These are phyloP conservation scores for Colletotrichum sp. DNA, from an alignment of 2,329 filamentous ascomycete species.

Conservation along the genomic window DNA sequence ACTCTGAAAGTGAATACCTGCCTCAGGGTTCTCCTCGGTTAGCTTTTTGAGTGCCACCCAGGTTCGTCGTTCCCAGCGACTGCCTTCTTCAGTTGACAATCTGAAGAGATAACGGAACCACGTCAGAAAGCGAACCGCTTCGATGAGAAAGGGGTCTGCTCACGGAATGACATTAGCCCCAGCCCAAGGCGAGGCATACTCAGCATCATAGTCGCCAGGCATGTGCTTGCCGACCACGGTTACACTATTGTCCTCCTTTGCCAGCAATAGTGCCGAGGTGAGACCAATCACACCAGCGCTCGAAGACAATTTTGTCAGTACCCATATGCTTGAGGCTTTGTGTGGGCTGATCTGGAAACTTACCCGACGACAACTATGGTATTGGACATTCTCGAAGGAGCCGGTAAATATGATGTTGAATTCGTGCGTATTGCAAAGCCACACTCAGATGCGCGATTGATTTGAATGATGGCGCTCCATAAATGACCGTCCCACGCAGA, in stretches of 20 bases:
- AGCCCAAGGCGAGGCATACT: slow-evolving; percentile 84
- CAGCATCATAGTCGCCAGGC: slow-evolving; percentile 84
- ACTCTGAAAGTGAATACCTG: slow-evolving; percentile 76
- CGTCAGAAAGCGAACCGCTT: not conserved
- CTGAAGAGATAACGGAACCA: slow-evolving; percentile 20
- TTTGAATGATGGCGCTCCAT: not conserved
- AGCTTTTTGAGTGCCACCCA: slow-evolving; percentile 63
- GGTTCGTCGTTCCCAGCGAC: slow-evolving; percentile 60
- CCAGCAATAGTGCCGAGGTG: slow-evolving; percentile 54
- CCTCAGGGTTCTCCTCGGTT: slow-evolving; percentile 67
- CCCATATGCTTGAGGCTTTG: not conserved
- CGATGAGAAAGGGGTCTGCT: slow-evolving; percentile 29
- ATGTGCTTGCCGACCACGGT: slow-evolving; percentile 71
- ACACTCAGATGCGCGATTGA: not conserved
- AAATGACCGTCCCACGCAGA: not conserved
- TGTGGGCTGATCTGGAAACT: not conserved
- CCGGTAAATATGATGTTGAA: no score
- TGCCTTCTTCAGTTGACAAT: slow-evolving; percentile 36
- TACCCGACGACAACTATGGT: not conserved
- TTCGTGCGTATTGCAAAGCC: not conserved
- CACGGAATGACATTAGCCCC: slow-evolving; percentile 77
- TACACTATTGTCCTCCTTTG: slow-evolving; percentile 46
- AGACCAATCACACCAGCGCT: slow-evolving; percentile 57
- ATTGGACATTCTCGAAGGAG: not conserved
- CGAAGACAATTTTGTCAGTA: not conserved